phyloP scores from a whole-genome alignment of 176 grass and related monocot species.

The Carex scoparia region DNA sequence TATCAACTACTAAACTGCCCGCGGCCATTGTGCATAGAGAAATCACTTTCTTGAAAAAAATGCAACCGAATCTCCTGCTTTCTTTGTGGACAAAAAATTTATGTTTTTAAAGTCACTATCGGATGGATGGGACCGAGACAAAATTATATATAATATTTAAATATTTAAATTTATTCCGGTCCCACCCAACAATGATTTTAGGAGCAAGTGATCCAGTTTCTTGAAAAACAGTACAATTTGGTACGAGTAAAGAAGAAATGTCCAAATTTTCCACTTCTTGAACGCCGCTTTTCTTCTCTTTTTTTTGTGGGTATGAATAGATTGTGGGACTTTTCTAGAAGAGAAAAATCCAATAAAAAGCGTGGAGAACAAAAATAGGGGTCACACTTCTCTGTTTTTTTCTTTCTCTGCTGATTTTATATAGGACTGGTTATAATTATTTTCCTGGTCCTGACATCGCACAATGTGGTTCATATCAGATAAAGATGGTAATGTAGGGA shows the following conservation, averaged over 20 bases:
- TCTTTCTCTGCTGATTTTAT: not conserved
- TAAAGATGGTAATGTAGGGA: not conserved
- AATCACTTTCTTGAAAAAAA: not conserved
- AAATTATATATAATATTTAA: too few species aligned
- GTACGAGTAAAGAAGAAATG: not conserved
- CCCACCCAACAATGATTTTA: too few species aligned
- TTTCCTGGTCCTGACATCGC: not conserved
- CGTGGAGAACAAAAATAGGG: not conserved
- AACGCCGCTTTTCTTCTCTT: not conserved
- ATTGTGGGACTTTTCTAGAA: not conserved
- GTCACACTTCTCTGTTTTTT: not conserved
- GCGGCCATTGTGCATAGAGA: not conserved
- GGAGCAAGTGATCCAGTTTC: too few species aligned
- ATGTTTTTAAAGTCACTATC: too few species aligned
- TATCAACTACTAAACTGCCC: not conserved
- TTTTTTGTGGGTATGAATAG: not conserved
- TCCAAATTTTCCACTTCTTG: not conserved
- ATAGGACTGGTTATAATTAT: not conserved
- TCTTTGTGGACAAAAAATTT: too few species aligned
- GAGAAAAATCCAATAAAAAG: not conserved
- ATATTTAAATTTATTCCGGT: too few species aligned
- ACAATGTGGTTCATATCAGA: not conserved
- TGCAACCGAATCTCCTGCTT: too few species aligned
- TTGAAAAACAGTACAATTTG: not conserved
- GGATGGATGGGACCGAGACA: too few species aligned